These are phyloP conservation scores for Pseudocercospora ulei DNA, from an alignment of 2,329 filamentous ascomycete species.

Conservation along the genomic window DNA sequence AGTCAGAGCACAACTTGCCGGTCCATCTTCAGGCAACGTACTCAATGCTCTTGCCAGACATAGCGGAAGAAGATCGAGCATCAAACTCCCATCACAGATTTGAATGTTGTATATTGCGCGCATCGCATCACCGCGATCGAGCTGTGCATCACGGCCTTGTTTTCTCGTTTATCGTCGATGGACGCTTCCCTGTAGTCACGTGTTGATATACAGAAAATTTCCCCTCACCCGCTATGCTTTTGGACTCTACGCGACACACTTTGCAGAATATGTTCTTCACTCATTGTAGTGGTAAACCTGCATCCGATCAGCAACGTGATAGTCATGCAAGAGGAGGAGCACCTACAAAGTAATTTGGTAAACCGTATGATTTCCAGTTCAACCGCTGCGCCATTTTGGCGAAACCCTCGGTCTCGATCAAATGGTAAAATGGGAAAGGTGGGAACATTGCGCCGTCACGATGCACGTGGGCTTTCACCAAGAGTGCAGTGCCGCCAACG, in stretches of 20 bases:
- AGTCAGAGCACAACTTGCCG: no score
- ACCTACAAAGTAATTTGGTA: slow-evolving; percentile 91
- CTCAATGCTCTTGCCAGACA: no score
- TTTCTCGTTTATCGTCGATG: neutral
- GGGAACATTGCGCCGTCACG: slow-evolving; percentile 98
- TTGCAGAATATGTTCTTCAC: slow-evolving; percentile 9
- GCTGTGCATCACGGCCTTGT: no score
- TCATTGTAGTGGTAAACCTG: slow-evolving; percentile 24
- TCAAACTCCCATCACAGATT: no score
- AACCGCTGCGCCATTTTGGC: slow-evolving; percentile 90
- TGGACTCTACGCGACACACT: slow-evolving; percentile 5
- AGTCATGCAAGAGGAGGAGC: neutral
- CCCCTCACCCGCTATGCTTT: slow-evolving; percentile 2
- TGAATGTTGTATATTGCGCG: no score
- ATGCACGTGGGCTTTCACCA: slow-evolving; percentile 95
- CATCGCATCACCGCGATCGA: no score
- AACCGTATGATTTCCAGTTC: slow-evolving; percentile 74
- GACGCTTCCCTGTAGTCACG: neutral
- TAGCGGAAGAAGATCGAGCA: no score
- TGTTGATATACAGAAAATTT: slow-evolving; percentile 6
- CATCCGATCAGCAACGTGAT: neutral
- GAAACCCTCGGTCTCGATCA: slow-evolving; percentile 97
- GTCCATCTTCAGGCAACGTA: no score
- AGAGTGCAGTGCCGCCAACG: slow-evolving; percentile 80
- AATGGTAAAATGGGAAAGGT: slow-evolving; percentile 86